A percentile compares a stretch with the other conserved stretches of the same genome.
phyloP scores from a whole-genome alignment of 2,329 filamentous ascomycete genomes.

The Cercospora zeina region DNA sequence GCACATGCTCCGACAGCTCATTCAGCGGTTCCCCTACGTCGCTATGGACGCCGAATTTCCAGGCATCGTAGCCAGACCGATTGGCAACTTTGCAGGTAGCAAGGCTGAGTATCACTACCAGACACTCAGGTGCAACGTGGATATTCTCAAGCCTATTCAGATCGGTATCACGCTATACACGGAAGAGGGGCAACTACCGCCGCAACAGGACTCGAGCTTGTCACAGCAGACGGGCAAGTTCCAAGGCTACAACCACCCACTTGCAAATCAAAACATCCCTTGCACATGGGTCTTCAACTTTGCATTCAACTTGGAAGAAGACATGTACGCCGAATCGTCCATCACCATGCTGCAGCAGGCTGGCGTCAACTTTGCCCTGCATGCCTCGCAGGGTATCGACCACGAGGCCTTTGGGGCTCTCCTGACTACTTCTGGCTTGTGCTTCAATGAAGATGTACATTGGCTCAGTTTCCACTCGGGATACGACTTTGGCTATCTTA shows the following conservation, averaged over 20 bases:
- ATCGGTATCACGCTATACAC: slow-evolving; percentile 93
- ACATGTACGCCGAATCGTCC: slow-evolving; percentile 97
- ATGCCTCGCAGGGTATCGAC: slow-evolving; percentile 87
- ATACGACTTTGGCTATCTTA: slow-evolving; percentile 96
- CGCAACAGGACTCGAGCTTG: slow-evolving; percentile 58
- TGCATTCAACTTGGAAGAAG: slow-evolving; percentile 86
- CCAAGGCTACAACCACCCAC: slow-evolving; percentile 46
- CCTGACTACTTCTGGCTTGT: slow-evolving; percentile 87
- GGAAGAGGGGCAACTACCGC: slow-evolving; percentile 81
- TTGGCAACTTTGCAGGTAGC: slow-evolving; percentile 81
- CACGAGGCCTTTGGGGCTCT: slow-evolving; percentile 84
- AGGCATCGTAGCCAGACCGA: slow-evolving; percentile 92
- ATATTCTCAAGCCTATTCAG: slow-evolving; percentile 96
- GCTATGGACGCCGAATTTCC: slow-evolving; percentile 99
- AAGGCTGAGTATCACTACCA: slow-evolving; percentile 99
- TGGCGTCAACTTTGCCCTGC: slow-evolving; percentile 85
- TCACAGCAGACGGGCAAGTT: slow-evolving; percentile 44
- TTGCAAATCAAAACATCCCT: slow-evolving; percentile 59
- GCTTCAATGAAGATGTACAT: slow-evolving; percentile 81
- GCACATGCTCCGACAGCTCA: slow-evolving; percentile 74
- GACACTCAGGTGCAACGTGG: slow-evolving; percentile 93
- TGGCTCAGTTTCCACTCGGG: slow-evolving; percentile 98
- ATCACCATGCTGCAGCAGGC: slow-evolving; percentile 87
- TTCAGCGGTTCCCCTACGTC: slow-evolving; percentile 92
- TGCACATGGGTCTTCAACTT: slow-evolving; percentile 99